Base-by-base conservation (phyloP, 305 asterid genomes). In the Fraxinus baroniana region DNA sequence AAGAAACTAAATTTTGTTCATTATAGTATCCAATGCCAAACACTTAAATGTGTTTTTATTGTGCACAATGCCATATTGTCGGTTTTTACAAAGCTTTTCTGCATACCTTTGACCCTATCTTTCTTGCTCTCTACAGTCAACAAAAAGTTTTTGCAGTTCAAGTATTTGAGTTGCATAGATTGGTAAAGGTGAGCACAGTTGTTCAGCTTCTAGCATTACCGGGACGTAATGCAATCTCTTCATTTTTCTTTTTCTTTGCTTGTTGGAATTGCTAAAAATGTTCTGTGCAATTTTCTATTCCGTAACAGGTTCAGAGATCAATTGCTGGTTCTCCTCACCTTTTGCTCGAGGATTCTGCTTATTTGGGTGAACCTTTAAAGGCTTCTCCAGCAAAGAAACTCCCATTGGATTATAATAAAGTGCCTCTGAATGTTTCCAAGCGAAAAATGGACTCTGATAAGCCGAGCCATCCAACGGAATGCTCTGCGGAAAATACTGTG, bases 101-200 rank as follows among this genome's bases (percentile, higher is more conserved):
- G 17, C 30, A 13, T 60, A 72, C 52, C 26, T 78, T 52, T 87
- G 83, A 87, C 83, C 18, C 79, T 46, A 5, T 80, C 28, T 32
- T 49, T 81, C 60, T 64, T 79, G 28, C 33, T 20, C 30, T 68
- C 73, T 85, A 81, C 94, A 95, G 99, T 84, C 99, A 94, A 82
- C 98, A 94, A 88, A 87, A 97, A 85, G 91, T 88, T 79, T 95
- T 95, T 87, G 97, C 98, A 20, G 92, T 91, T 88, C 99, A 95
- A 94, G 90, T 94, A 37, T 95, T 95, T 35, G 99, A 95, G 91
- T 86, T 95, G 97, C 98, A 95, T 84, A 88, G 94, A 90, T 84
- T 95, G 81, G 79, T 95, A 37, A 88, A 92, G 99, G 99, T 94
- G 84, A 74, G 75, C 44, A 4, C 74, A 12, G 15, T 68, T 41